Conservation (phyloP, 306 rosid species). For the Ammopiptanthus mongolicus region DNA sequence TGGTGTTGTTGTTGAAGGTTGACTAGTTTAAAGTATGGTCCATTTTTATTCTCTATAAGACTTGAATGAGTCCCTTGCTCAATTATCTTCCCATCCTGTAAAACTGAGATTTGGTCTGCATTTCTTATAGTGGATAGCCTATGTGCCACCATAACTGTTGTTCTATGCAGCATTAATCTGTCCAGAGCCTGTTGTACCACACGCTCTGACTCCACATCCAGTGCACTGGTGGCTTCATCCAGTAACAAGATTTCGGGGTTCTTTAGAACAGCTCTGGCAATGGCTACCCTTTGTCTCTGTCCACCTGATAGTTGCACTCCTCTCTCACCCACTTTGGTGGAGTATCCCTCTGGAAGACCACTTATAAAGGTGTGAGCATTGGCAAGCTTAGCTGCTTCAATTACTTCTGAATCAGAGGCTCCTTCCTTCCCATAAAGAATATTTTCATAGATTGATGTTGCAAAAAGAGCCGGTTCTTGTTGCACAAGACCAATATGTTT, state of each 20-base stretch:
- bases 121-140: conserved; percentile 84
- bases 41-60: conserved; percentile 68
- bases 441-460: conserved; percentile 80
- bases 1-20: conserved; percentile 89
- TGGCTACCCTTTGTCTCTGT: conserved; percentile 86
- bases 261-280: conserved; percentile 81
- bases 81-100: conserved; percentile 81
- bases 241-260: conserved; percentile 79
- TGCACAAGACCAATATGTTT: conserved; percentile 89
- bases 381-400: conserved; percentile 87
- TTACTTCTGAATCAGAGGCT: conserved; percentile 76
- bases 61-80: conserved; percentile 85
- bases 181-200: conserved; percentile 86
- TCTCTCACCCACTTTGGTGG: conserved; percentile 89
- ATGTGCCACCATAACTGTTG: conserved; percentile 90
- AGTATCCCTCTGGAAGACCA: conserved; percentile 88
- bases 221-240: conserved; percentile 92
- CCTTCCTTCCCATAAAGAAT: conserved; percentile 86
- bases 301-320: conserved; percentile 96
- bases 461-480: conserved; percentile 95
- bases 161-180: conserved; percentile 75
- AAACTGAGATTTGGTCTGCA: conserved; percentile 86
- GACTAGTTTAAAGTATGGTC: conserved; percentile 78
- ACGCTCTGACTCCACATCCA: conserved; percentile 82
- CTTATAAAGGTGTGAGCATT: conserved; percentile 86